These are phyloP conservation scores for Saprolegnia diclina DNA, from an alignment of 352 stramenopile genomes.

Conservation along the genomic window DNA sequence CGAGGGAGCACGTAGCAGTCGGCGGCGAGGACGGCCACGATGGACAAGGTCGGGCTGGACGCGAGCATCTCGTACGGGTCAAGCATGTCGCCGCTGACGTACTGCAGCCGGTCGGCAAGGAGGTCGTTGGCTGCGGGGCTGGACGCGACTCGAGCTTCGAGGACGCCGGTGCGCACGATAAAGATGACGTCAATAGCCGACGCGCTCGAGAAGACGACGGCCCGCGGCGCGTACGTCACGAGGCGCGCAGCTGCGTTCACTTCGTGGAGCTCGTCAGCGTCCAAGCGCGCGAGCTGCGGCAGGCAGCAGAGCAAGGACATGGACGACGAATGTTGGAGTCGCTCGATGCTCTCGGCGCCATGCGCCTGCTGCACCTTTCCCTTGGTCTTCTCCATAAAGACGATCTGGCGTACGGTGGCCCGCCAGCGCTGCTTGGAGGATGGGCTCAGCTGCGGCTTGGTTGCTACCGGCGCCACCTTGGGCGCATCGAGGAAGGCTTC, in stretches of 20 bases:
- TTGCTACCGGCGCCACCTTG: neutral
- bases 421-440: slow-evolving; percentile 12
- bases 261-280: neutral
- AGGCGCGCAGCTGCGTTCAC: neutral
- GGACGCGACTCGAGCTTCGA: neutral
- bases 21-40: slow-evolving; percentile 1
- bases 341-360: slow-evolving; percentile 16
- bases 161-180: slow-evolving; percentile 2
- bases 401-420: slow-evolving; percentile 15
- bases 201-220: slow-evolving; percentile 7
- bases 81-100: slow-evolving; percentile 22
- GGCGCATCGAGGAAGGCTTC: neutral
- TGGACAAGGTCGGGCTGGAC: neutral
- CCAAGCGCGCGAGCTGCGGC: slow-evolving; percentile 5
- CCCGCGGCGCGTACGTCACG: neutral
- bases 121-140: neutral
- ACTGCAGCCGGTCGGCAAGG: neutral
- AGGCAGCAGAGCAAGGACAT: slow-evolving; percentile 21
- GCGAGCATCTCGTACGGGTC: slow-evolving; percentile 17
- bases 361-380: slow-evolving; percentile 23
- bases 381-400: slow-evolving; percentile 31
- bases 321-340: slow-evolving; percentile 11
- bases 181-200: neutral
- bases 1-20: slow-evolving; percentile 15
- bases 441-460: neutral